Percentiles rank a stretch among this genome's conserved stretches.
Conservation (phyloP, 192 early-diverging fungal genomes). For the Coemansia sp. region DNA sequence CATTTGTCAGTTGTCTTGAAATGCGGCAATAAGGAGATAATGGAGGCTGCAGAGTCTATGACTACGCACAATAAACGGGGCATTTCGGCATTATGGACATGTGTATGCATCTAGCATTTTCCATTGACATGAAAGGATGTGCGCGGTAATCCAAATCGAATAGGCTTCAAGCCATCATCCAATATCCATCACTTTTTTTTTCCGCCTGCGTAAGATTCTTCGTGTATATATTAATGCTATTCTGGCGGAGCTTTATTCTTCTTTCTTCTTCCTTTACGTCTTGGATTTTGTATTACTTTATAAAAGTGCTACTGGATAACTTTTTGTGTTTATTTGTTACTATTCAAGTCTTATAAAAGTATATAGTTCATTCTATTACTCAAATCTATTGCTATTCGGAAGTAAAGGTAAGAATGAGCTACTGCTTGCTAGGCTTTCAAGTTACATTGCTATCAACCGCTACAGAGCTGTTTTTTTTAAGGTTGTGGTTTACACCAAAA, state of each 20-base stretch:
- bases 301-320: too few species aligned
- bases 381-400: too few species aligned
- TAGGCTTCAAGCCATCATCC: not conserved
- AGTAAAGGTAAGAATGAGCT: too few species aligned
- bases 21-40: not conserved
- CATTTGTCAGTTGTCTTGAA: not conserved
- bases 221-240: not conserved
- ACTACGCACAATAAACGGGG: not conserved
- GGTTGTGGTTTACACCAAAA: too few species aligned
- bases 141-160: not conserved
- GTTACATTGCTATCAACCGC: too few species aligned
- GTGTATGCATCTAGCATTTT: not conserved
- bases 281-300: too few species aligned
- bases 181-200: not conserved
- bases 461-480: too few species aligned
- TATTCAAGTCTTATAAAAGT: too few species aligned
- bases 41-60: not conserved
- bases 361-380: too few species aligned
- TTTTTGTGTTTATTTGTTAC: too few species aligned
- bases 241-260: not conserved
- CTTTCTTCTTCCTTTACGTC: not conserved
- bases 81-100: not conserved
- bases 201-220: not conserved
- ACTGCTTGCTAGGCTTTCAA: too few species aligned
- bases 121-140: not conserved